Base-by-base conservation (phyloP, 2,329 filamentous ascomycete species). In the Hirsutella rhossiliensis region DNA sequence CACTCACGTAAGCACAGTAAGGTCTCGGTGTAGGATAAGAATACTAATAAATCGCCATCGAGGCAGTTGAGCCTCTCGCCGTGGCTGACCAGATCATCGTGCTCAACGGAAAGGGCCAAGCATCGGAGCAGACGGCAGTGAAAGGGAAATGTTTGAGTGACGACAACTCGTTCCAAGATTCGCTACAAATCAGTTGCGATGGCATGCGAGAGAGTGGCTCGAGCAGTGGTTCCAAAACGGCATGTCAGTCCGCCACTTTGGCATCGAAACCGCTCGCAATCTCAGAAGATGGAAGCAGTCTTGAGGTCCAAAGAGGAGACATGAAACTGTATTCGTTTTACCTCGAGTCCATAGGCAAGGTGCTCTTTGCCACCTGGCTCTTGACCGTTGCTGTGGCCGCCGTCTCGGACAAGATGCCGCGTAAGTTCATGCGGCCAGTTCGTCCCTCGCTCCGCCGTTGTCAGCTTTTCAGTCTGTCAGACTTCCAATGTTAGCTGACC, bases 271-370 rank as follows among this genome's bases (percentile, higher is more conserved):
- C n/a, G n/a, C 38, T 30, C 38, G 20, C 12, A n/a, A 38, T 20
- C 20, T 41, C 37, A 40, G 13, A 13, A 38, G 37, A 17, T 41
- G n/a, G 19, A 17, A 29, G 34, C 29, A 32, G 12, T 18, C 34
- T 11, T 8, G 34, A 38, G 18, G 5, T 18, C 17, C 34, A 43
- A 17, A 39, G 23, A 15, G 45, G 45, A 40, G 45, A 47, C 28
- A n/a, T 45, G 23, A 37, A 36, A 9, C 36, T 47, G 12, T 45
- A 47, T 37, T 20, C 20, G 4, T 47, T 47, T 20, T 47, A 47
- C 17, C 28, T 47, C n/a, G 11, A 38, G 19, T 47, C 45, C 5
- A 20, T 37, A 11, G 45, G 45, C 7, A 32, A 28, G 13, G 29
- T 19, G 11, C 15, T 43, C 19, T 43, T 43, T 20, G 30, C 18